Conservation (phyloP, 257 asterid genomes). For the Lantana camara region DNA sequence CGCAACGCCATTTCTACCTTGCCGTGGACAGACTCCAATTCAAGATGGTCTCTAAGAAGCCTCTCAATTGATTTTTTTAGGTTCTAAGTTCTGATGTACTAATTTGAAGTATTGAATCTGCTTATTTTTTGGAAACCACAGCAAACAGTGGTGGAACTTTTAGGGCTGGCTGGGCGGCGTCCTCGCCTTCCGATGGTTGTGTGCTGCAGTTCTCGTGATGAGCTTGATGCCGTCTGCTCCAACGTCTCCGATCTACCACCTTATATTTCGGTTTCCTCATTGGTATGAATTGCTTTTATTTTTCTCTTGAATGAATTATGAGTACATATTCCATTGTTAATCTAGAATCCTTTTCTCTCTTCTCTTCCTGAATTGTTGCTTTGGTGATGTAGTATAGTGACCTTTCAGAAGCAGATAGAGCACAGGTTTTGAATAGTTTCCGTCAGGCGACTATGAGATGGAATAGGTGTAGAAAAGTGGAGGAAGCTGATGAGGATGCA, state of each 20-base stretch:
- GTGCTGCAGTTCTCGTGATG: constrained; percentile 88
- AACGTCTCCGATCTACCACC: constrained; percentile 58
- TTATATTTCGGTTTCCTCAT: constrained; percentile 51
- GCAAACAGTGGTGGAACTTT: constrained; percentile 77
- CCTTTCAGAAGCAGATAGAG: constrained; percentile 70
- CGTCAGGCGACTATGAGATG: constrained; percentile 65
- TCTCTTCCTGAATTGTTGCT: constrained; percentile 9
- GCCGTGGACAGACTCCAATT: constrained; percentile 87
- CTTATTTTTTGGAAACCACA: constrained; percentile 19
- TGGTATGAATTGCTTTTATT: constrained; percentile 40
- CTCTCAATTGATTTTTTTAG: background rate
- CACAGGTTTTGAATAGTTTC: constrained; percentile 54
- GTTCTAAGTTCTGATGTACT: background rate
- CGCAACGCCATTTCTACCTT: constrained; percentile 91
- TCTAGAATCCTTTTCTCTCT: background rate
- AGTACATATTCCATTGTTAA: background rate
- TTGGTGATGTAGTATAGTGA: constrained; percentile 69
- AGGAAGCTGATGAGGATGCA: constrained; percentile 44
- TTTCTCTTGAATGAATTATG: background rate
- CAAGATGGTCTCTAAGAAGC: constrained; percentile 64
- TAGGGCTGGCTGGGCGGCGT: constrained; percentile 82
- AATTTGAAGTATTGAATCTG: constrained; percentile 10
- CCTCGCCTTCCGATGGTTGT: constrained; percentile 76
- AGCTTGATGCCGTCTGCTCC: constrained; percentile 82
- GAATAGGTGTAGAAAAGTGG: constrained; percentile 53